phyloP scores from a whole-genome alignment of 2,329 filamentous ascomycete species.

The Ophiostoma quercus region DNA sequence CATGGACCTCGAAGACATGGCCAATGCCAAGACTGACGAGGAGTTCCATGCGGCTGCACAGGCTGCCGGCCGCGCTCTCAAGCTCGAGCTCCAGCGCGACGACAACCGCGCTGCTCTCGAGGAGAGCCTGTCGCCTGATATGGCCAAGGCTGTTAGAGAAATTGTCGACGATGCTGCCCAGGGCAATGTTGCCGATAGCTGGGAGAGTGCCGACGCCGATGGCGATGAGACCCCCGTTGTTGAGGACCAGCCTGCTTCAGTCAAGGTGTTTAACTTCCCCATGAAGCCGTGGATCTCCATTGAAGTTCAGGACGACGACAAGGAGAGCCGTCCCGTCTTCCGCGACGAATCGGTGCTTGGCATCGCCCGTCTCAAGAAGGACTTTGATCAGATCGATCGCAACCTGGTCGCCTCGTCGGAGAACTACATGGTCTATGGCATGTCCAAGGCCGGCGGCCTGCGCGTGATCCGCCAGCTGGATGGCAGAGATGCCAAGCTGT shows the following conservation, averaged over 20 bases:
- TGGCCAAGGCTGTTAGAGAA: conserved; percentile 46
- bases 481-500: conserved; percentile 84
- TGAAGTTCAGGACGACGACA: conserved; percentile 57
- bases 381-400: conserved; percentile 94
- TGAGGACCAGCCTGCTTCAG: conserved; percentile 59
- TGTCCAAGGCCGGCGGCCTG: conserved; percentile 87
- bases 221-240: conserved; percentile 55
- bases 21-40: conserved; percentile 48
- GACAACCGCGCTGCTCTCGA: conserved; percentile 52
- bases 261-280: conserved; percentile 90
- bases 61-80: conserved; percentile 44
- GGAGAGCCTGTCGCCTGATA: conserved; percentile 45
- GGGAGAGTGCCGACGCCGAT: conserved; percentile 74
- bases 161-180: conserved; percentile 54
- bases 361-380: conserved; percentile 91
- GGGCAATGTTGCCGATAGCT: conserved; percentile 70
- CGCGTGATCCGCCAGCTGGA: conserved; percentile 92
- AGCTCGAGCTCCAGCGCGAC: conserved; percentile 51
- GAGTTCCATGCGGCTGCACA: conserved; percentile 50
- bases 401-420: conserved; percentile 85
- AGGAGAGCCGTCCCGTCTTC: conserved; percentile 58
- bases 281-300: conserved; percentile 96
- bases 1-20: conserved; percentile 46
- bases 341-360: conserved; percentile 77
- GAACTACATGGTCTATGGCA: conserved; percentile 88